Base-by-base conservation (phyloP, 176 grass and related monocot genomes). In the Phoenix dactylifera region DNA sequence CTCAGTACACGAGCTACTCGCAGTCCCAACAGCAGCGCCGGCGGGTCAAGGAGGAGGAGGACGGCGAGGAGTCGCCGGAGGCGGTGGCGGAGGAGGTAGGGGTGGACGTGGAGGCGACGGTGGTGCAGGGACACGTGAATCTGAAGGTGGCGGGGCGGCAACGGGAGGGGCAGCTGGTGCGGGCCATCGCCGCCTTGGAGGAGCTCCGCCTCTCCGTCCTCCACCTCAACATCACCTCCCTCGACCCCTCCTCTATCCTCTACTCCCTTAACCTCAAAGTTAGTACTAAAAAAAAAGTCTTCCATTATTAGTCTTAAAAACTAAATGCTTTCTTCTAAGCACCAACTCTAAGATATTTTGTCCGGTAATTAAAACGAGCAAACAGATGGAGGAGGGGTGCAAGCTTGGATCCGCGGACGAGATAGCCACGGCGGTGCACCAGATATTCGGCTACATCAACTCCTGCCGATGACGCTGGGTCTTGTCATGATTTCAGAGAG, bases 191-290 rank as follows among this genome's bases (percentile, higher is more conserved):
- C 18, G 79, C 94, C 19, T n/a, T 98, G 32, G 84, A 98, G 70
- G 85, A 89, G 49, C 81, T 93, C 49, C 68, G 82, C 1, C 79
- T 98, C 58, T 70, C 79, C 0, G 88, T 98, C 20, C 59, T 98
- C 54, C 94, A 98, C 80, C 88, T 98, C 63, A 81, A 78, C 62
- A 61, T 98, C 70, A 83, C 76, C 3, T 82, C 94, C 15, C 65
- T 89, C 3, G 85, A 74, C 2, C 44, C 67, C 28, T 71, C 67
- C 73, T 76, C 73, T 24, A 59, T 93, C 30, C 66, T 93, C 6
- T 93, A 98, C 84, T 93, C 86, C 53, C 84, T 98, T 73, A 98
- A 83, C 70, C 82, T 98, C 1, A 89, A 98, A 88, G 94, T 92
- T 12, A 2, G 35, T 12, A 14, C 10, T 14, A 44, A 14, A 14